A percentile compares a stretch with the other conserved stretches of the same genome.
Conservation (phyloP, 139 green algal genomes). For the Chlorella vulgaris region DNA sequence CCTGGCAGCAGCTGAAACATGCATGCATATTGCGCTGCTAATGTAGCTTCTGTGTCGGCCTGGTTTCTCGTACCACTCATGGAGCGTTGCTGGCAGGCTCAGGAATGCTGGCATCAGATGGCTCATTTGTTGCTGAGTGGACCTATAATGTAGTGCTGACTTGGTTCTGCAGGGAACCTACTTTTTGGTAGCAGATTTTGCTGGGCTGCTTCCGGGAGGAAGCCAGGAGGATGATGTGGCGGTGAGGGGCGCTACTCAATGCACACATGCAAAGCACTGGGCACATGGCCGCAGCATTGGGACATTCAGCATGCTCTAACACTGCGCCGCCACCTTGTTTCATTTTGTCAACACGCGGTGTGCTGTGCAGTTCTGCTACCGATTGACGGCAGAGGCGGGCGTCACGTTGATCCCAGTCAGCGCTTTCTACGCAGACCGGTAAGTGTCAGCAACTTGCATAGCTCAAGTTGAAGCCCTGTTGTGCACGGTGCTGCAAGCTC, state of each 20-base stretch:
- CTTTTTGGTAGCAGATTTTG: conserved; percentile 77
- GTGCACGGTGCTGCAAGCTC: too few relatives aligned
- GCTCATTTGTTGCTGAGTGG: too few relatives aligned
- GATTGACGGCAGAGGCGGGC: conserved; percentile 69
- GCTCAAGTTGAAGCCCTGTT: too few relatives aligned
- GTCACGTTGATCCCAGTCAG: conserved; percentile 77
- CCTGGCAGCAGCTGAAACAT: not conserved
- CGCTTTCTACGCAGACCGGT: conserved; percentile 55
- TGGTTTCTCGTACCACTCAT: not conserved
- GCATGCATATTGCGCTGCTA: not conserved
- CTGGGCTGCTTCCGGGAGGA: conserved; percentile 24
- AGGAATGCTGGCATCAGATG: too few relatives aligned
- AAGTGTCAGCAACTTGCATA: too few relatives aligned
- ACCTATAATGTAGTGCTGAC: not conserved
- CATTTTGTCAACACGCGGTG: not conserved
- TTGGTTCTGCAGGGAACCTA: conserved; percentile 70
- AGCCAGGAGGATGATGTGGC: conserved; percentile 32
- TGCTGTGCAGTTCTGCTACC: conserved; percentile 60
- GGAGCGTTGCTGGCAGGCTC: not conserved
- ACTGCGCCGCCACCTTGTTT: not conserved
- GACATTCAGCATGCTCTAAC: too few relatives aligned
- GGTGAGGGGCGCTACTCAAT: not conserved
- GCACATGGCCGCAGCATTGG: too few relatives aligned
- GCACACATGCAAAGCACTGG: not conserved
- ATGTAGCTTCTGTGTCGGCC: not conserved